Conservation (phyloP, 2,329 filamentous ascomycete species). For the Anisogramma anomala region DNA sequence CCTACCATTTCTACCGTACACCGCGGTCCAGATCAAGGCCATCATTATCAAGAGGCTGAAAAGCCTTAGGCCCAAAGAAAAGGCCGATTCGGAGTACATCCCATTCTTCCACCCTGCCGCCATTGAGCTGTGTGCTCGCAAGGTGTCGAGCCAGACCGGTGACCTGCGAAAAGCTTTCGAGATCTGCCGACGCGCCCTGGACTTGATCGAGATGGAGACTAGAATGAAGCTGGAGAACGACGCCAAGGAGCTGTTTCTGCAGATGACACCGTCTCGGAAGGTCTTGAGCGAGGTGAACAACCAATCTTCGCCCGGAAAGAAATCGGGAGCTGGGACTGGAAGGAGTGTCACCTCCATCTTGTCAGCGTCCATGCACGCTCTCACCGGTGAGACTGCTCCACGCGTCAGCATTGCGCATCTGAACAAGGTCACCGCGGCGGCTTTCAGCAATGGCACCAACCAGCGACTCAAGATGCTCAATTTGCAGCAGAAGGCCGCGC, state of each 20-base stretch:
- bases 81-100: constrained; percentile 46
- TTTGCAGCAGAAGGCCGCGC: constrained; percentile 87
- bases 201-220: constrained; percentile 78
- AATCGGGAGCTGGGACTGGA: constrained; percentile 19
- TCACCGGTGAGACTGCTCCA: constrained; percentile 71
- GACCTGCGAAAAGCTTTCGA: constrained; percentile 93
- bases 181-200: constrained; percentile 79
- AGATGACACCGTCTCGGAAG: constrained; percentile 59
- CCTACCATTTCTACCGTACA: constrained; percentile 88
- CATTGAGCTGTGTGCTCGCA: constrained; percentile 87
- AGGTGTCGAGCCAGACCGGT: constrained; percentile 86
- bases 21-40: constrained; percentile 70
- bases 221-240: constrained; percentile 58
- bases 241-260: constrained; percentile 42
- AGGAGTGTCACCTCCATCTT: constrained; percentile 37
- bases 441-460: constrained; percentile 78
- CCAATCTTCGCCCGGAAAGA: constrained; percentile 42
- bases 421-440: constrained; percentile 78
- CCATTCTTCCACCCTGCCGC: constrained; percentile 91
- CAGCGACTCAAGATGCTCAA: constrained; percentile 82
- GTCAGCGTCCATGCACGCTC: constrained; percentile 41
- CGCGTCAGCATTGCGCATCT: constrained; percentile 83
- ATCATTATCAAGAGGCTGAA: constrained; percentile 78
- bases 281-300: constrained; percentile 76
- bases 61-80: constrained; percentile 51